Conservation (phyloP, 768 basidiomycete species). For the Gelatoporia subvermispora region DNA sequence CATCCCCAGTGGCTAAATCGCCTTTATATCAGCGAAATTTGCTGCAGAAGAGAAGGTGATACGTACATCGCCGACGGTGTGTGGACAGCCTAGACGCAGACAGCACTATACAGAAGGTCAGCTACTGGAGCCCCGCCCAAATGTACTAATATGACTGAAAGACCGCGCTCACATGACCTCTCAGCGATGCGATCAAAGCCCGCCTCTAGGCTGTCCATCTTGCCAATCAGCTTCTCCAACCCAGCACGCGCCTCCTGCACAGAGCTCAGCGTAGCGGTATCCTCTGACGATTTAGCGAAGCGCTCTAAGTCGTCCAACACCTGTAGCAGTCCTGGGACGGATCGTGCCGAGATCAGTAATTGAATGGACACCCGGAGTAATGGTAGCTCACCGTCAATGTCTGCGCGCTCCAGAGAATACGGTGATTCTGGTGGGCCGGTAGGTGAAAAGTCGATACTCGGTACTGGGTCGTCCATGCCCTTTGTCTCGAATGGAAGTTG, state of each 20-base stretch:
- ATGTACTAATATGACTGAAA: background rate
- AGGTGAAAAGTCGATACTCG: slow-evolving; percentile 75
- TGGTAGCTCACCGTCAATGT: slow-evolving; percentile 62
- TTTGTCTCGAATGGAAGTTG: slow-evolving; percentile 83
- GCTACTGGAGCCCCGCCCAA: background rate
- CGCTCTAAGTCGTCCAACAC: slow-evolving; percentile 64
- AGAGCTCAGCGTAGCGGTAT: slow-evolving; percentile 45
- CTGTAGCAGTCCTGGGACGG: slow-evolving; percentile 49
- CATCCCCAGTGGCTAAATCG: slow-evolving; percentile 61
- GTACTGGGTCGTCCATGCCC: slow-evolving; percentile 78
- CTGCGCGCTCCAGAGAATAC: slow-evolving; percentile 60
- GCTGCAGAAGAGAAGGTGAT: slow-evolving; percentile 6
- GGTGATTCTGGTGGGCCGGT: slow-evolving; percentile 54
- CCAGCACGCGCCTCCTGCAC: slow-evolving; percentile 56
- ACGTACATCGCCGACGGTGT: slow-evolving; percentile 70
- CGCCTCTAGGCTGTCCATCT: slow-evolving; percentile 75
- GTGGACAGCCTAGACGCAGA: slow-evolving; percentile 67
- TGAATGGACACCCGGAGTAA: background rate
- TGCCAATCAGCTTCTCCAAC: slow-evolving; percentile 64
- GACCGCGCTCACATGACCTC: slow-evolving; percentile 56
- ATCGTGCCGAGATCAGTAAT: slow-evolving; percentile 6
- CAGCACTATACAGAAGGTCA: slow-evolving; percentile 46
- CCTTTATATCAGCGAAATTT: slow-evolving; percentile 2
- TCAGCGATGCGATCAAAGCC: slow-evolving; percentile 87
- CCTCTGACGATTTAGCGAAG: slow-evolving; percentile 41